Base-by-base conservation (phyloP, 1,139 yeast genomes). In the Candida freyschussii region DNA sequence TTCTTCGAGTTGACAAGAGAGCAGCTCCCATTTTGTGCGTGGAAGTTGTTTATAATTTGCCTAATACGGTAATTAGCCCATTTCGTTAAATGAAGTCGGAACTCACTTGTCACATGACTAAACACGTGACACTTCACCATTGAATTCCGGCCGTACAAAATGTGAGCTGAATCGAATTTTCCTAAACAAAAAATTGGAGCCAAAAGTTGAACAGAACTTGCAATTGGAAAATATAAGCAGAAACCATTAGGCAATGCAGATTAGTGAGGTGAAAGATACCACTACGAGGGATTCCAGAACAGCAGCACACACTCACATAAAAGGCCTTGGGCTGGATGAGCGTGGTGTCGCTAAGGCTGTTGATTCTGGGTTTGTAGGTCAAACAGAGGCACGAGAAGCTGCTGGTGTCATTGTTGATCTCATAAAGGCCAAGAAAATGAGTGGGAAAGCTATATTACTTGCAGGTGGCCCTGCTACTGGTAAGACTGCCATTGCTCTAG, bases 401-500 rank as follows among this genome's bases (percentile, higher is more conserved):
- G 89, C 96, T 58, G 98, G 98, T 42, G 80, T 93, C 33, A 75
- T 91, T 44, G 97, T 91, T 22, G 98, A 91, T 60, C 67, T 91
- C 53, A 87, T 91, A 63, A 89, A 87, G 62, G 82, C 91, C 24
- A 86, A 85, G 56, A 87, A 81, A 59, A 82, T 91, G 85, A 81
- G 95, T 36, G 98, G 98, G 18, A 85, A 87, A 56, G 98, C 97
- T n/a, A 78, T 91, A 29, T 63, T 91, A 42, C 68, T 91, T 34
- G 97, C 98, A 1, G 98, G 98, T 40, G 95, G 95, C 5, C 97
- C 98, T 13, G 97, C 97, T 4, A 89, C 97, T 5, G 98, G 98
- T 54, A 91, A 91, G 61, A 91, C 98, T 1, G 98, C 98, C 0
- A 69, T 91, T 53, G 97, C 98, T 0, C 65, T 93, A 39, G 98